Base-by-base conservation (phyloP, 176 grass and related monocot species). In the Bolboschoenus planiculmis region DNA sequence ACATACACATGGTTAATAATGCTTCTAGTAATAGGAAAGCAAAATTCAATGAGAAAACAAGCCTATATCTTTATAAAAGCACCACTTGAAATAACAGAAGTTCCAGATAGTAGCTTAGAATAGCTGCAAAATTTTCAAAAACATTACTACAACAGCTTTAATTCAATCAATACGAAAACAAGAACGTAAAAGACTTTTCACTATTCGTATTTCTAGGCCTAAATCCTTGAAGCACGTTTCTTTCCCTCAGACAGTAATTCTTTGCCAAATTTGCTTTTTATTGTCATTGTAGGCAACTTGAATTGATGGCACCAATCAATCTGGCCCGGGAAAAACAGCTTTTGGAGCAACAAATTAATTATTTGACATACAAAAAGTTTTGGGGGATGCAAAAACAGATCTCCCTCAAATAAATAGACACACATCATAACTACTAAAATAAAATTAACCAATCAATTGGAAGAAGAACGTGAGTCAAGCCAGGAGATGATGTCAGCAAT, bases 401-500 rank as follows among this genome's bases (percentile, higher is more conserved):
- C 30, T 80, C 33, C 54, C 31, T 59, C 14, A 60, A 34, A 56
- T 23, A 57, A 21, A 80, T 40, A 80, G 27, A 36, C 24, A 60
- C 11, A 16, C 7, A 55, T 55, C 10, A 80, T 23, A 56, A 79
- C 33, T 42, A 40, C 33, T 39, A 79, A 80, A 10, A 56, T 39
- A 80, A 59, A 58, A 37, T 10, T 23, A 43, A 60, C 54, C 78
- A 42, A 60, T 60, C 36, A 80, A 37, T 39, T 40, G 56, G 31
- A n/a, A 80, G 43, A 91, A 79, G 87, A 88, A 34, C 87, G 96
- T 3, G 87, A 92, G 88, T 98, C 92, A 51, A 98, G 84, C 96
- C 96, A 95, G 31, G 84, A 89, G 80, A 95, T 86, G 80, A 98
- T 93, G 82, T 98, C 92, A 39, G 66, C 84, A 62, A 98, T 87